These are phyloP conservation scores for Lachnellula arida DNA, from an alignment of 2,329 filamentous ascomycete genomes.

Conservation along the genomic window DNA sequence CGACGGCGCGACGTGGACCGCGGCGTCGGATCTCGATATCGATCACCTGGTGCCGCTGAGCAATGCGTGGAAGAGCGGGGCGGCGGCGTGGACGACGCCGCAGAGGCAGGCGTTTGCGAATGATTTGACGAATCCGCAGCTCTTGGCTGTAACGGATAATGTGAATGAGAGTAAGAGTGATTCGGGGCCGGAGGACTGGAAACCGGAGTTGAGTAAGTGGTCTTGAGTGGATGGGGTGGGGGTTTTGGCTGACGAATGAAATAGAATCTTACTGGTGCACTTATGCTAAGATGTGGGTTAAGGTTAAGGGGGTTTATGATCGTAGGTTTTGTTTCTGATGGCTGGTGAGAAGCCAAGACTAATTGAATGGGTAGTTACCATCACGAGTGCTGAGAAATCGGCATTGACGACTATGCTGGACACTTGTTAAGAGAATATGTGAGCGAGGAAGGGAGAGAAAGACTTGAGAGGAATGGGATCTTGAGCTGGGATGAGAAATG, in stretches of 20 bases:
- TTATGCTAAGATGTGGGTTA: constrained; percentile 70
- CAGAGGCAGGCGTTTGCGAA: constrained; percentile 69
- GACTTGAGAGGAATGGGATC: background rate
- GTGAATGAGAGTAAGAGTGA: constrained; percentile 75
- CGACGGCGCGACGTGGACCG: constrained; percentile 67
- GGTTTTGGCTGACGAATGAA: constrained; percentile 12
- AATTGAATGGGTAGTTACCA: constrained; percentile 41
- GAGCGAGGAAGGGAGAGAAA: background rate
- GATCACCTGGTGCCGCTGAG: constrained; percentile 79
- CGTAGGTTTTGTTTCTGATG: constrained; percentile 8
- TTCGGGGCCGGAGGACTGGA: constrained; percentile 68
- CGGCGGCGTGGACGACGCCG: constrained; percentile 64
- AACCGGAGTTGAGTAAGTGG: constrained; percentile 56
- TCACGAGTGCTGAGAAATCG: constrained; percentile 68
- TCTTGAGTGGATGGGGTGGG: background rate
- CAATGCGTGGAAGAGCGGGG: constrained; percentile 79
- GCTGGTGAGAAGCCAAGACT: background rate
- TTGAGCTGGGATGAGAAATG: background rate
- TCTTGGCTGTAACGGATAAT: constrained; percentile 73
- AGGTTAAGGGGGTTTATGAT: constrained; percentile 69
- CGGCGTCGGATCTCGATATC: constrained; percentile 68
- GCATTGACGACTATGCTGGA: constrained; percentile 61
- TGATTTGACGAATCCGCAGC: constrained; percentile 69
- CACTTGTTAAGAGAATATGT: constrained; percentile 46
- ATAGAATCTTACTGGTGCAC: constrained; percentile 65